phyloP scores from a whole-genome alignment of 371 early-diverging fungal genomes.

The Syncephalis plumigaleata region DNA sequence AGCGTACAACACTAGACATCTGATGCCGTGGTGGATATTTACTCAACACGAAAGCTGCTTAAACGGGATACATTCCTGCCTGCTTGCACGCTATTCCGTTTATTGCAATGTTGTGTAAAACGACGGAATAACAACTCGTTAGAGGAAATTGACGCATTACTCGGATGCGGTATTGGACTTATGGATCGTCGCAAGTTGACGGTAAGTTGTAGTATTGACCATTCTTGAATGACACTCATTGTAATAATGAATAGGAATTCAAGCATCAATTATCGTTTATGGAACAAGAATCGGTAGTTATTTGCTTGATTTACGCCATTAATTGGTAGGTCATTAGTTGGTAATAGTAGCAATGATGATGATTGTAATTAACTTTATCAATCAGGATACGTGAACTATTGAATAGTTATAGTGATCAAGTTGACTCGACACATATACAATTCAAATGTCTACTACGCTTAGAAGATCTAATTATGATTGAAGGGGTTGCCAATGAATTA shows the following conservation, averaged over 20 bases:
- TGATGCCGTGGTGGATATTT: conserved; percentile 7
- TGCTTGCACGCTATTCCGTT: conserved; percentile 41
- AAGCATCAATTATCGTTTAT: conserved; percentile 6
- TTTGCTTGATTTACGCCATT: conserved; percentile 31
- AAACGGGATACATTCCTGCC: conserved; percentile 1
- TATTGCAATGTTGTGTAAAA: conserved; percentile 57
- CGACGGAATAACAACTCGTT: conserved; percentile 27
- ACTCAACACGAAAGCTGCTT: conserved; percentile 10
- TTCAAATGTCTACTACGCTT: too few species aligned
- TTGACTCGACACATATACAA: too few species aligned
- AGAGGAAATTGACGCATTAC: conserved; percentile 48
- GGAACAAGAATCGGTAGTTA: conserved; percentile 14
- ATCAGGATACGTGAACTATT: conserved; percentile 51
- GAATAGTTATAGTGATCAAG: conserved; percentile 29
- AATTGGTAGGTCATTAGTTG: conserved; percentile 26
- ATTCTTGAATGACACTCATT: not conserved
- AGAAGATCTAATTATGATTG: too few species aligned
- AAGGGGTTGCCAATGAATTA: too few species aligned
- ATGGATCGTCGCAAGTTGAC: not conserved
- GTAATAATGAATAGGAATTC: too few species aligned
- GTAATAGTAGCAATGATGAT: not conserved
- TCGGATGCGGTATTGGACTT: conserved; percentile 39
- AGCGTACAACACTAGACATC: not conserved
- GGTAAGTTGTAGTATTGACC: not conserved
- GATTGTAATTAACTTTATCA: not conserved